These are phyloP conservation scores for Evernia prunastri DNA, from an alignment of 495 filamentous ascomycete species.

Conservation along the genomic window DNA sequence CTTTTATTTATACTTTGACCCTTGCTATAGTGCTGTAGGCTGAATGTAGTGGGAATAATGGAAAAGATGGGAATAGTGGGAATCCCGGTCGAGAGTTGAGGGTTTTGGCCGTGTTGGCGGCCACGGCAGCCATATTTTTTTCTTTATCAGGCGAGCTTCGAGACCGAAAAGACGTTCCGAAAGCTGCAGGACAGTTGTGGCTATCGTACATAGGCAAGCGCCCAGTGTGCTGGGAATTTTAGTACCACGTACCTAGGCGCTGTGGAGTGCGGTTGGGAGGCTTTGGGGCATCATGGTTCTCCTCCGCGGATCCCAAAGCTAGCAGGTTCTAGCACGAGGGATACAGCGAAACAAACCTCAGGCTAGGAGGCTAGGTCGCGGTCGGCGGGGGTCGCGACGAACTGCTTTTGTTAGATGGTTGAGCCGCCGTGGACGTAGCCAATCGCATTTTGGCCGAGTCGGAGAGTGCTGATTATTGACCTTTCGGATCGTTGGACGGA, in stretches of 20 bases:
- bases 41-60: background rate
- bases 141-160: slow-evolving; percentile 2
- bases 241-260: too few relatives aligned
- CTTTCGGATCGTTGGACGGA: background rate
- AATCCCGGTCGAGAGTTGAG: background rate
- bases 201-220: slow-evolving; percentile 18
- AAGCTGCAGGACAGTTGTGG: slow-evolving; percentile 1
- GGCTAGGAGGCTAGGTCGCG: background rate
- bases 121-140: background rate
- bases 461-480: background rate
- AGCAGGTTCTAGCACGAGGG: background rate
- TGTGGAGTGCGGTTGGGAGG: too few relatives aligned
- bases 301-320: background rate
- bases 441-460: background rate
- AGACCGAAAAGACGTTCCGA: slow-evolving; percentile 18
- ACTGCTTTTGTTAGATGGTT: background rate
- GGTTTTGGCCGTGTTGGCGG: slow-evolving; percentile 9
- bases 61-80: background rate
- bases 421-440: background rate
- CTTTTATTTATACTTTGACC: too few relatives aligned
- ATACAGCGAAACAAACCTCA: background rate
- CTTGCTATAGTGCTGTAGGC: background rate
- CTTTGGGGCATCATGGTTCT: background rate
- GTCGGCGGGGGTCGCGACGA: background rate
- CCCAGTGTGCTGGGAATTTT: slow-evolving; percentile 6